Percentiles rank a stretch among this genome's conserved stretches.
Conservation (phyloP, 306 rosid genomes). For the Quillaja saponaria region DNA sequence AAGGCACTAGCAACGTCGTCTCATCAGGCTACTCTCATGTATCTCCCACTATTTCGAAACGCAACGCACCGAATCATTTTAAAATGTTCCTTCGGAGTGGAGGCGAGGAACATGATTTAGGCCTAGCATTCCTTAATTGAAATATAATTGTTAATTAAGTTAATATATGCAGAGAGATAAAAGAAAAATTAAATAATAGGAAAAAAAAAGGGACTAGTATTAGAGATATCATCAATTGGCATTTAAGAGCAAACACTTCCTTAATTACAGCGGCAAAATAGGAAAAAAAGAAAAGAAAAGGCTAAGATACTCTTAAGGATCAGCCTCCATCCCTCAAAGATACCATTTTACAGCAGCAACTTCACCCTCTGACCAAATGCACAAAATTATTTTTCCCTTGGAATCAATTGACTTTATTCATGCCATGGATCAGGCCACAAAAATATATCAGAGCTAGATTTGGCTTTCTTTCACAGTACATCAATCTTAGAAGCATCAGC, state of each 20-base stretch:
- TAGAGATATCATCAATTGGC: constrained; percentile 6
- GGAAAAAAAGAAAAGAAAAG: background rate
- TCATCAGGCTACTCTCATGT: too few relatives aligned
- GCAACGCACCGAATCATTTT: too few relatives aligned
- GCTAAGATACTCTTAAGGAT: background rate
- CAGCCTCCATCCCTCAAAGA: background rate
- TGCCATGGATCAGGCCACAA: too few relatives aligned
- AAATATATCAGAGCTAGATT: too few relatives aligned
- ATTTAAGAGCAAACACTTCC: constrained; percentile 24
- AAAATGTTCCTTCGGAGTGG: too few relatives aligned
- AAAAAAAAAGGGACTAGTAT: constrained; percentile 12
- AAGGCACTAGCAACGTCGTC: too few relatives aligned
- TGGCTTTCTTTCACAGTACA: constrained; percentile 24
- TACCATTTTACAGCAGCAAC: constrained; percentile 23
- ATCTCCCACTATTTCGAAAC: too few relatives aligned
- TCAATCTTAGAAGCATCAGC: constrained; percentile 41
- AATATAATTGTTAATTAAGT: too few relatives aligned
- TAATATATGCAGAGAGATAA: too few relatives aligned
- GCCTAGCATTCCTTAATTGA: too few relatives aligned
- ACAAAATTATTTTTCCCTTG: constrained; percentile 37
- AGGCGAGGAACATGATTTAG: too few relatives aligned
- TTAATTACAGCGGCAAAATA: constrained; percentile 18
- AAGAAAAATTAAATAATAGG: constrained; percentile 21
- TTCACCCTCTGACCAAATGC: constrained; percentile 26
- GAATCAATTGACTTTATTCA: constrained; percentile 41